Percentiles rank a stretch among this genome's conserved stretches.
Conservation (phyloP, 495 filamentous ascomycete species). For the Hyaloscypha variabilis region DNA sequence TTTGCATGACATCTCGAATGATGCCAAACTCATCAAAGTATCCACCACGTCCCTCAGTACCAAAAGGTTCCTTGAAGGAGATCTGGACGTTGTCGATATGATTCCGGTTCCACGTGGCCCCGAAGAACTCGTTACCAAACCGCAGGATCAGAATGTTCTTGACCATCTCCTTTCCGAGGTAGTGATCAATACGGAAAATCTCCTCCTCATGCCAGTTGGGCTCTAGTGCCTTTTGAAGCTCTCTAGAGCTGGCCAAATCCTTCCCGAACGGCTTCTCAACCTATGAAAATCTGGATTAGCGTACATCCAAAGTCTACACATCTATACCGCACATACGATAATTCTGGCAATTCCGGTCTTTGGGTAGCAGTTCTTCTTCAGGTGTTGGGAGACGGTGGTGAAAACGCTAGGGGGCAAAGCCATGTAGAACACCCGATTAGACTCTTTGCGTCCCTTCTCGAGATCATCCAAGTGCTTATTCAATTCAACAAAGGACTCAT, state of each 20-base stretch:
- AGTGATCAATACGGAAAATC: conserved; percentile 99
- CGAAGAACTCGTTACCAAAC: conserved; percentile 99
- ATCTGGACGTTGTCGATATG: conserved; percentile 99
- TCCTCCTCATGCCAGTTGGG: conserved; percentile 99
- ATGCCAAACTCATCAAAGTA: conserved; percentile 99
- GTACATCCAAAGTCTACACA: background rate
- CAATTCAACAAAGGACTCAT: conserved; percentile 89
- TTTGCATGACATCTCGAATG: conserved; percentile 98
- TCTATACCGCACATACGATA: conserved; percentile 66
- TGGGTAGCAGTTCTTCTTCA: conserved; percentile 97
- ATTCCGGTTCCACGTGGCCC: conserved; percentile 98
- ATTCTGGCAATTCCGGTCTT: conserved; percentile 85
- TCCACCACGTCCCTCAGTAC: conserved; percentile 97
- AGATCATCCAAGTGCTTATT: conserved; percentile 87
- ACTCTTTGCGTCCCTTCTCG: conserved; percentile 80
- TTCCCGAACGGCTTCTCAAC: conserved; percentile 99
- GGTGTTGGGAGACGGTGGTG: conserved; percentile 92
- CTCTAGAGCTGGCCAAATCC: conserved; percentile 90
- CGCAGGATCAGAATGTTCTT: conserved; percentile 99
- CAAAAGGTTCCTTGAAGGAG: conserved; percentile 99
- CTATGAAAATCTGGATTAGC: conserved; percentile 43
- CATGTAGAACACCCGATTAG: conserved; percentile 98
- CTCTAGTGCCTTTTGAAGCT: conserved; percentile 91
- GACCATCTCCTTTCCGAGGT: conserved; percentile 99
- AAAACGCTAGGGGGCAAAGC: conserved; percentile 97